Conservation (phyloP, 2,329 filamentous ascomycete species). For the Diaporthe australafricana region DNA sequence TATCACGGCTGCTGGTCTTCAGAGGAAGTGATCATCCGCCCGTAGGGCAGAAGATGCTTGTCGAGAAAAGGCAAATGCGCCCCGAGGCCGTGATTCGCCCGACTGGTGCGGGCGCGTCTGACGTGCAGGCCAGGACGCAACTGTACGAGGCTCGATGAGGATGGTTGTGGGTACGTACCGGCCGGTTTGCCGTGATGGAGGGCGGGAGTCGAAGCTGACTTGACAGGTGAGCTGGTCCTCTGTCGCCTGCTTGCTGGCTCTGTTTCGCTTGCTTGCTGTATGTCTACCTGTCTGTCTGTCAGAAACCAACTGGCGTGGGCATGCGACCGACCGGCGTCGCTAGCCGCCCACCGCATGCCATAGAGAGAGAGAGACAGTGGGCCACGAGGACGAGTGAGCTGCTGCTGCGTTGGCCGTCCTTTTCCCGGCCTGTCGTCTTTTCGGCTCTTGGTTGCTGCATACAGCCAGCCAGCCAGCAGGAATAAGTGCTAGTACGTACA, state of each 20-base stretch:
- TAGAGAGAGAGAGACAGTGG: conserved; percentile 12
- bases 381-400: conserved; percentile 8
- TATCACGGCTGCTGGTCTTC: not conserved
- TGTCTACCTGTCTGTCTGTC: too few relatives aligned
- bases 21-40: conserved; percentile 28
- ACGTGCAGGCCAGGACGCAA: conserved; percentile 28
- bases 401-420: conserved; percentile 22
- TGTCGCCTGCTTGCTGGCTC: not conserved
- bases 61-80: conserved; percentile 1
- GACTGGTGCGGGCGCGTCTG: conserved; percentile 21
- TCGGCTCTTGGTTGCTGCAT: not conserved
- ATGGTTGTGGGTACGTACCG: conserved; percentile 16
- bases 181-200: conserved; percentile 29
- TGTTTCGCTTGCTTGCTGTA: too few relatives aligned
- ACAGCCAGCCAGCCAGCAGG: not conserved
- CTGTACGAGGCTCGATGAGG: conserved; percentile 35
- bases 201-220: conserved; percentile 33
- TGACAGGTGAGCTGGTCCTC: not conserved
- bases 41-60: conserved; percentile 31
- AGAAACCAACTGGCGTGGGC: not conserved
- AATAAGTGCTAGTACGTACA: not conserved
- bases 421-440: not conserved
- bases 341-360: conserved; percentile 24
- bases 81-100: not conserved
- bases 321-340: conserved; percentile 24